A percentile compares a stretch with the other conserved stretches of the same genome.
phyloP scores from a whole-genome alignment of 257 asterid species.

The Solanum clarkiae region DNA sequence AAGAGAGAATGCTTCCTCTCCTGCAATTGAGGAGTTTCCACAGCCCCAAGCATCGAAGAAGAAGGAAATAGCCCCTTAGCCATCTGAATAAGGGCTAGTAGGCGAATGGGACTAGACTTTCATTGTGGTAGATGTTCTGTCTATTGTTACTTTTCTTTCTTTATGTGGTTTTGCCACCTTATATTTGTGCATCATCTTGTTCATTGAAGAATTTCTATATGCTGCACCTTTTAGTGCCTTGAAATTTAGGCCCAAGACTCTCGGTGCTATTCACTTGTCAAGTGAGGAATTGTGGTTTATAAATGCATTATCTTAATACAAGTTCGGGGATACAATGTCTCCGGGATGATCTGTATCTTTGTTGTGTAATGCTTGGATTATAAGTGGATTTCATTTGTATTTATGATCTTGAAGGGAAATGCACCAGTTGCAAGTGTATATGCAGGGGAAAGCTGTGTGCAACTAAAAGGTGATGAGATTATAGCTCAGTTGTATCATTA shows the following conservation, averaged over 20 bases:
- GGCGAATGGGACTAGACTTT: no score
- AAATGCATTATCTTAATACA: not conserved
- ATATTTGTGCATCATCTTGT: not conserved
- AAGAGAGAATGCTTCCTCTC: no score
- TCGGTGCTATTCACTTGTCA: not conserved
- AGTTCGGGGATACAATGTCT: not conserved
- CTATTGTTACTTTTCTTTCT: not conserved
- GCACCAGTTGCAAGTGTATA: conserved; percentile 68
- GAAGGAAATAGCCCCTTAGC: no score
- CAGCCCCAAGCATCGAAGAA: no score
- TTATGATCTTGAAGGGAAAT: conserved; percentile 48
- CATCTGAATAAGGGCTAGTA: no score
- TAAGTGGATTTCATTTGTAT: not conserved
- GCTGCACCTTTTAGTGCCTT: not conserved
- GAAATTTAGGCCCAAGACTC: not conserved
- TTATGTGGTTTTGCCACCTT: not conserved
- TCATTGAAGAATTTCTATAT: not conserved
- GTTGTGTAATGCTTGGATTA: not conserved
- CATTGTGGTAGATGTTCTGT: not conserved
- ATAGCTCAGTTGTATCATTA: conserved; percentile 43
- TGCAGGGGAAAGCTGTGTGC: conserved; percentile 55
- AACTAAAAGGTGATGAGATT: conserved; percentile 52
- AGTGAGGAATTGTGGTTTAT: not conserved
- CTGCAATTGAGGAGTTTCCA: no score
- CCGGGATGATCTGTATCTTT: not conserved